Percentiles rank a stretch among this genome's conserved stretches.
These are phyloP conservation scores for Osmanthus fragrans DNA, from an alignment of 257 asterid genomes.

Conservation along the genomic window DNA sequence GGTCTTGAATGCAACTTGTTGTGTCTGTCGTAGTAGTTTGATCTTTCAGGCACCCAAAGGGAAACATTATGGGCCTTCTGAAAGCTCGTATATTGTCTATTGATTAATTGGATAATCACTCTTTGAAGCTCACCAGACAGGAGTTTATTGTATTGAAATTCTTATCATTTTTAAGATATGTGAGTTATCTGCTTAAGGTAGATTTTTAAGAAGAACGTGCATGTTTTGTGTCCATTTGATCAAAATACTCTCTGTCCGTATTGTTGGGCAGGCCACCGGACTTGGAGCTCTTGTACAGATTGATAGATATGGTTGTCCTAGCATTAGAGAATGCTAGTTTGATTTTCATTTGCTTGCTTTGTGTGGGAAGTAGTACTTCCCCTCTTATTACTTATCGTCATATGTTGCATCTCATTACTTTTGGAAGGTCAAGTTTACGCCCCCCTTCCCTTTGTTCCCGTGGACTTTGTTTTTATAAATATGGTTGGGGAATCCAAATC, in stretches of 20 bases:
- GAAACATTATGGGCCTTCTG: neutral
- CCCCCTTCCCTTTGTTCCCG: too few species aligned
- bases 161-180: neutral
- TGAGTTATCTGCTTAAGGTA: neutral
- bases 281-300: too few species aligned
- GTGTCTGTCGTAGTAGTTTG: neutral
- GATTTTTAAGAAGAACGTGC: neutral
- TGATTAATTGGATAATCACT: neutral
- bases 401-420: too few species aligned
- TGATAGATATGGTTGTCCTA: too few species aligned
- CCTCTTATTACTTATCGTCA: too few species aligned
- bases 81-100: neutral
- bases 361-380: too few species aligned
- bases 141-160: neutral
- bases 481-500: too few species aligned
- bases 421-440: too few species aligned
- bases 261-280: neutral
- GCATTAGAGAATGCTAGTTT: too few species aligned
- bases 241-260: neutral
- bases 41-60: conserved; percentile 11
- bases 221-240: neutral
- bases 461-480: too few species aligned
- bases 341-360: too few species aligned
- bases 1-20: neutral
- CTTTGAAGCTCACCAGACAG: neutral